Evolutionary conservation across 2,329 filamentous ascomycete genomes (phyloP).

Genomic region (Claviceps sp.): DNA sequence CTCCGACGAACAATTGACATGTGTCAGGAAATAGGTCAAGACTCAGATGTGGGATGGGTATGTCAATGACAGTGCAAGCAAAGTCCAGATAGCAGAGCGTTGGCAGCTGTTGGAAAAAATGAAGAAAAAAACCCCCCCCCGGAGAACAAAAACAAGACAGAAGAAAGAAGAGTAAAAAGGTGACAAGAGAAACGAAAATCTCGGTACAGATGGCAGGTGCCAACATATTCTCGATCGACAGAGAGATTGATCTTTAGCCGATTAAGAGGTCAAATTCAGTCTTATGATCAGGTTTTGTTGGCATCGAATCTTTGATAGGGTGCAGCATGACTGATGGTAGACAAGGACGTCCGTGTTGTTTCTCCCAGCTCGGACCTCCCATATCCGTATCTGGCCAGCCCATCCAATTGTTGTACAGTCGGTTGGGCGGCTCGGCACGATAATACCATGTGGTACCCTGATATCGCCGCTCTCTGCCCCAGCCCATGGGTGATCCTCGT

Average conservation of each 20-base stretch:
- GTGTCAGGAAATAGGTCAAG: no score
- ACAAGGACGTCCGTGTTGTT: constrained; percentile 40
- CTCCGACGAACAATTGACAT: no score
- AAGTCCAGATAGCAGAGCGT: background rate
- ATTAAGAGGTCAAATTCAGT: constrained; percentile 25
- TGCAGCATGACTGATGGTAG: constrained; percentile 46
- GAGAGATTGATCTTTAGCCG: constrained; percentile 16
- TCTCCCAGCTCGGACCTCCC: constrained; percentile 44
- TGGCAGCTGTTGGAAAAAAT: background rate
- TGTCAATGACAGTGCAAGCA: background rate
- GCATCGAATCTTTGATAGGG: constrained; percentile 44
- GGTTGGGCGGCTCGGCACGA: constrained; percentile 41
- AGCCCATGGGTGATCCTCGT: constrained; percentile 42
- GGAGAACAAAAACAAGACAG: background rate
- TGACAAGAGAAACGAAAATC: background rate
- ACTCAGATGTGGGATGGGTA: background rate
- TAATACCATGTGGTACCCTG: constrained; percentile 50
- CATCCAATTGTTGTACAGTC: constrained; percentile 51
- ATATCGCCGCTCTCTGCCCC: constrained; percentile 44
- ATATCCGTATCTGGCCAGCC: constrained; percentile 42
- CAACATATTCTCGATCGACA: background rate
- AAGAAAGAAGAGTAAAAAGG: background rate
- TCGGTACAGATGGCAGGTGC: background rate
- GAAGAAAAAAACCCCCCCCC: background rate
- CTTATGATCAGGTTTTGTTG: constrained; percentile 31